phyloP scores from a whole-genome alignment of 1,284 basidiomycete genomes.

The Ustilago loliicola region DNA sequence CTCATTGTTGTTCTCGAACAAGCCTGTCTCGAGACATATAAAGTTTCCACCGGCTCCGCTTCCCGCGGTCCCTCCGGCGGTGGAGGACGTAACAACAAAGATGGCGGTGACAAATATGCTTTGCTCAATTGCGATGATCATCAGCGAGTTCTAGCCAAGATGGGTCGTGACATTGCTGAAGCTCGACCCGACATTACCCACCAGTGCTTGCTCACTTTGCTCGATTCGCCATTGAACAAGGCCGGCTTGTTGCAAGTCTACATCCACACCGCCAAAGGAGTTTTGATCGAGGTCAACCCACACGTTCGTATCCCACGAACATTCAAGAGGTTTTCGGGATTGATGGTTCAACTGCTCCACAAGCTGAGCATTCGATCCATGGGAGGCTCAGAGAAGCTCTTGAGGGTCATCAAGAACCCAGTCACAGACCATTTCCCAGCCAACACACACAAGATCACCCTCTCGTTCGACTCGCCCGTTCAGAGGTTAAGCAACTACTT shows the following conservation, averaged over 20 bases:
- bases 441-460: slow-evolving; percentile 92
- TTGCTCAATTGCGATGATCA: slow-evolving; percentile 99
- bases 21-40: slow-evolving; percentile 95
- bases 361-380: slow-evolving; percentile 94
- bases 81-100: slow-evolving; percentile 48
- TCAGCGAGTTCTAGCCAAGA: slow-evolving; percentile 97
- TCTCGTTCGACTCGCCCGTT: slow-evolving; percentile 88
- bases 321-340: slow-evolving; percentile 96
- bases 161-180: slow-evolving; percentile 96
- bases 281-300: slow-evolving; percentile 98
- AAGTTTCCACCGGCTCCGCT: slow-evolving; percentile 77
- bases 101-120: slow-evolving; percentile 84
- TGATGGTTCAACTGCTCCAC: slow-evolving; percentile 99
- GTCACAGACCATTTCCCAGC: slow-evolving; percentile 93
- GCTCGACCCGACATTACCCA: slow-evolving; percentile 98
- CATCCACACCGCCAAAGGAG: slow-evolving; percentile 96
- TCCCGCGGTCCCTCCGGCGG: slow-evolving; percentile 68
- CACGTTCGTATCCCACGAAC: slow-evolving; percentile 96
- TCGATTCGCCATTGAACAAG: slow-evolving; percentile 98
- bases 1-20: slow-evolving; percentile 92
- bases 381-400: slow-evolving; percentile 94
- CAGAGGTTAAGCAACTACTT: slow-evolving; percentile 87
- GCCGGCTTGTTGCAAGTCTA: slow-evolving; percentile 96
- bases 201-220: slow-evolving; percentile 95
- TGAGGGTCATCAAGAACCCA: slow-evolving; percentile 99